Conservation (phyloP, 805 yeast genomes). For the Scheffersomyces amazonensis region DNA sequence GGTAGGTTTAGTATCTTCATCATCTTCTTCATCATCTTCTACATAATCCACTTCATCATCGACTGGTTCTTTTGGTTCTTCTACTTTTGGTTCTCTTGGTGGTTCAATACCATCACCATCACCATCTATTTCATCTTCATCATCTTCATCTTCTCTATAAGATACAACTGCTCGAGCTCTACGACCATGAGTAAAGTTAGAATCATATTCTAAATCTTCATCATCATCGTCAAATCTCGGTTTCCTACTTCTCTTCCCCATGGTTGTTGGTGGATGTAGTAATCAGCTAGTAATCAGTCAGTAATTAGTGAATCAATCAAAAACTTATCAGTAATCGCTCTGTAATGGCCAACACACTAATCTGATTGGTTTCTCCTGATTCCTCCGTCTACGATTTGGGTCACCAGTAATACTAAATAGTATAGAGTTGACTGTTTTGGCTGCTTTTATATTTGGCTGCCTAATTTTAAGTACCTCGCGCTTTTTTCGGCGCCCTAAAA, state of each 20-base stretch:
- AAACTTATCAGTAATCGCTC: no score
- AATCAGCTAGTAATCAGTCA: no score
- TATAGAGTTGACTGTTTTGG: no score
- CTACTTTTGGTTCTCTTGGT: slow-evolving; percentile 7
- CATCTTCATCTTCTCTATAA: slow-evolving; percentile 4
- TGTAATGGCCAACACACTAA: no score
- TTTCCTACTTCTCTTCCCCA: slow-evolving; percentile 4
- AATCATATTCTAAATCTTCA: slow-evolving; percentile 12
- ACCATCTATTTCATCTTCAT: slow-evolving; percentile 6
- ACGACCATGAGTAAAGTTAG: not conserved
- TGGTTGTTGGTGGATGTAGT: no score
- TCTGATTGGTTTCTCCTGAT: no score
- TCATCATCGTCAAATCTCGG: slow-evolving; percentile 11
- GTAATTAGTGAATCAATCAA: no score
- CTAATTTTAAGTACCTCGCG: no score
- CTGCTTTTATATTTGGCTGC: no score
- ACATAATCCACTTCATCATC: slow-evolving; percentile 11
- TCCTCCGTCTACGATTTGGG: no score
- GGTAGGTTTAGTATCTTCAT: slow-evolving; percentile 7
- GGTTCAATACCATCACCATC: slow-evolving; percentile 1
- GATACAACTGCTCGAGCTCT: slow-evolving; percentile 3
- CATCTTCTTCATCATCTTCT: slow-evolving; percentile 20
- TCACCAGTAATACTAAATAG: no score
- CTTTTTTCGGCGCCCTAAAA: no score
- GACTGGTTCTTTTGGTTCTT: slow-evolving; percentile 6